A percentile compares a stretch with the other conserved stretches of the same genome.
phyloP scores from a whole-genome alignment of 768 basidiomycete genomes.

The Termitomyces sp. region DNA sequence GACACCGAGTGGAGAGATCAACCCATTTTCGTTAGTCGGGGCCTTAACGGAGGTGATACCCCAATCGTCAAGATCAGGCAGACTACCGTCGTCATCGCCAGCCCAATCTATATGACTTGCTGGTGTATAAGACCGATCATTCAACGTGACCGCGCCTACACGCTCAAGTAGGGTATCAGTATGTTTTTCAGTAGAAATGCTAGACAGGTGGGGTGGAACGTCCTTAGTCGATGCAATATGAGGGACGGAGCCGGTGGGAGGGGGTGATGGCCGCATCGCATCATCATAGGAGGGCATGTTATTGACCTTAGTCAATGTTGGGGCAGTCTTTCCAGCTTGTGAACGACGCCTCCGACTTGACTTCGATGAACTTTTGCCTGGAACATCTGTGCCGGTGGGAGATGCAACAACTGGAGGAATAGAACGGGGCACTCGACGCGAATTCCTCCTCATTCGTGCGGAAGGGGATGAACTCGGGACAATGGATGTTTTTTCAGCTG shows the following conservation, averaged over 20 bases:
- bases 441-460: constrained; percentile 23
- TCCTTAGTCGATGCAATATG: constrained; percentile 46
- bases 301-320: constrained; percentile 24
- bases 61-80: constrained; percentile 87
- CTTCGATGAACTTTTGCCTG: constrained; percentile 26
- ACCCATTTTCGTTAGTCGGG: constrained; percentile 25
- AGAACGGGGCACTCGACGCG: constrained; percentile 28
- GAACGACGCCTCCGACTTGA: constrained; percentile 47
- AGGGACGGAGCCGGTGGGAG: constrained; percentile 22
- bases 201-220: constrained; percentile 50
- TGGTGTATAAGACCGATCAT: constrained; percentile 60
- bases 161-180: constrained; percentile 72
- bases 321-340: constrained; percentile 26
- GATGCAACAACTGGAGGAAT: constrained; percentile 22
- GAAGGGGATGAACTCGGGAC: constrained; percentile 16
- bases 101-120: constrained; percentile 88
- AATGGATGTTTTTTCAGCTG: constrained; percentile 16
- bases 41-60: constrained; percentile 47
- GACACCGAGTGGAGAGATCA: constrained; percentile 65
- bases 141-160: constrained; percentile 68
- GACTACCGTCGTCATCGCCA: constrained; percentile 75
- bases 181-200: constrained; percentile 38
- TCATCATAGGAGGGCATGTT: constrained; percentile 28
- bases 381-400: constrained; percentile 15
- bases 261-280: constrained; percentile 25